Percentiles rank a stretch among this genome's conserved stretches.
Conservation (phyloP, 805 yeast genomes). For the Ogataea sp. region DNA sequence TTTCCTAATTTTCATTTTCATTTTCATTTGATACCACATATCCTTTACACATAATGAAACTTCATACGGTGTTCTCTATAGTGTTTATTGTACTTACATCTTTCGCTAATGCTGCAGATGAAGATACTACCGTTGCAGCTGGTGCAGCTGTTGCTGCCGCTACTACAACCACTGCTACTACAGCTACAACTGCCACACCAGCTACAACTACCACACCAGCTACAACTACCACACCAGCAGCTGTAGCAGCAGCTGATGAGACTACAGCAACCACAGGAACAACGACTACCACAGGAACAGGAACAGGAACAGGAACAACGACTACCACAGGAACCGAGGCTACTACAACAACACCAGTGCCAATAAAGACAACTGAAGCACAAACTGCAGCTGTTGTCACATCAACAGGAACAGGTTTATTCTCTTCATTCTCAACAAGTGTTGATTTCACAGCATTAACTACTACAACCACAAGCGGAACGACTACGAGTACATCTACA, state of each 20-base stretch:
- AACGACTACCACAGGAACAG: not conserved
- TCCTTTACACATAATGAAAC: not conserved
- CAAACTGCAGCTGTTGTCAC: too few relatives aligned
- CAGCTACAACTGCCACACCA: slow-evolving; percentile 4
- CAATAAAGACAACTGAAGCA: slow-evolving; percentile 2
- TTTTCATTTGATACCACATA: too few relatives aligned
- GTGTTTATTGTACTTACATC: slow-evolving; percentile 4
- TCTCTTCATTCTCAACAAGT: too few relatives aligned
- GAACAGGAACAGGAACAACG: slow-evolving; percentile 1
- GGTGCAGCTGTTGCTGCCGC: slow-evolving; percentile 4
- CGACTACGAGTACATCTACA: slow-evolving; percentile 20
- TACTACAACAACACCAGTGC: slow-evolving; percentile 20
- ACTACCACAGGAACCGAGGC: slow-evolving; percentile 11
- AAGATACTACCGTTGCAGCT: slow-evolving; percentile 5
- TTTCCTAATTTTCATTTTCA: too few relatives aligned
- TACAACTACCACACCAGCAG: slow-evolving; percentile 1
- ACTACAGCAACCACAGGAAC: slow-evolving; percentile 2
- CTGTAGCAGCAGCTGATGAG: slow-evolving; percentile 2
- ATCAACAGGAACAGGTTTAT: too few relatives aligned
- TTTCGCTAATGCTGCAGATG: slow-evolving; percentile 8
- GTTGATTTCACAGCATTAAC: slow-evolving; percentile 2
- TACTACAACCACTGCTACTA: slow-evolving; percentile 2
- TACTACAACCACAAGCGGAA: not conserved
- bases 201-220: slow-evolving; percentile 5
- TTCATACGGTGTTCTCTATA: not conserved